A percentile compares a stretch with the other conserved stretches of the same genome.
Evolutionary conservation across 176 grass and related monocot species (phyloP).

Genomic region (Musa itinerans): DNA sequence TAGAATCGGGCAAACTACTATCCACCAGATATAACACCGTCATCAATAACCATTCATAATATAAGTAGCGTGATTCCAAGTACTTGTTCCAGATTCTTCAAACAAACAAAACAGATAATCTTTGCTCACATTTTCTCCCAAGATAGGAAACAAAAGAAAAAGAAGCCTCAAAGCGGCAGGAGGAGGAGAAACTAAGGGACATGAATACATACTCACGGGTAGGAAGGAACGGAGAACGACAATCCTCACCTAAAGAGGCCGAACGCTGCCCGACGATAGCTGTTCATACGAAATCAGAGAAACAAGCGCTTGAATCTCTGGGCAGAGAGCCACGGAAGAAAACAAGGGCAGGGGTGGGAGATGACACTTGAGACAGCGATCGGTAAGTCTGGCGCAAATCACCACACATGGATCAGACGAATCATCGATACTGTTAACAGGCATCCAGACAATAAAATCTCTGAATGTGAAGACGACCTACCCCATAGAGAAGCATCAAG

Average conservation of each 20-base stretch:
- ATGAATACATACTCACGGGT: neutral
- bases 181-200: neutral
- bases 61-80: neutral
- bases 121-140: neutral
- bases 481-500: neutral
- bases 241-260: neutral
- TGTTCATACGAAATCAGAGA: neutral
- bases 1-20: neutral
- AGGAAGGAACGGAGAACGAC: neutral
- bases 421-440: neutral
- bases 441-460: neutral
- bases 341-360: neutral
- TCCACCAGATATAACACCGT: neutral
- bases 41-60: neutral
- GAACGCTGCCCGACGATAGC: neutral
- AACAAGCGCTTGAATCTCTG: neutral
- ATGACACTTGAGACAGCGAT: neutral
- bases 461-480: slow-evolving; percentile 3
- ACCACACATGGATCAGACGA: neutral
- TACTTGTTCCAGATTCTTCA: neutral
- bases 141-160: neutral
- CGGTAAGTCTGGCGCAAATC: neutral
- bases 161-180: neutral
- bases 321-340: neutral
- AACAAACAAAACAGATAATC: neutral